Percentiles rank a stretch among this genome's conserved stretches.
Conservation (phyloP, 179 eudicot genomes). For the Amaranthus tricolor region DNA sequence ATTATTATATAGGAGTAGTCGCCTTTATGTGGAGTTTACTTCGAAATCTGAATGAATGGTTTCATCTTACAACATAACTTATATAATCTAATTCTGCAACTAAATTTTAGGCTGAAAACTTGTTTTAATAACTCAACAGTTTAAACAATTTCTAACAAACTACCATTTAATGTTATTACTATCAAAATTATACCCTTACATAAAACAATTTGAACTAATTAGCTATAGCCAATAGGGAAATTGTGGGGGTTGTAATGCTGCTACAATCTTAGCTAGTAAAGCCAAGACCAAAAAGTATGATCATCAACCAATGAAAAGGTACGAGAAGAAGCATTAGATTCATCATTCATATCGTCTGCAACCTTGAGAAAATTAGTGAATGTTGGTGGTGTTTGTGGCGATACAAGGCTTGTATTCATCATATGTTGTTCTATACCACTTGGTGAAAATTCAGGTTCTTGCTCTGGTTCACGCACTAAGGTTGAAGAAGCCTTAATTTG, state of each 20-base stretch:
- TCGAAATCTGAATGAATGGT: too few relatives aligned
- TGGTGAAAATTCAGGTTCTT: conserved; percentile 41
- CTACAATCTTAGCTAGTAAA: conserved; percentile 23
- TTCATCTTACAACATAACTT: too few relatives aligned
- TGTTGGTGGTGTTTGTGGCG: conserved; percentile 21
- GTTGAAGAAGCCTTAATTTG: conserved; percentile 36
- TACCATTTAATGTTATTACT: too few relatives aligned
- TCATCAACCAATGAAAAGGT: conserved; percentile 42
- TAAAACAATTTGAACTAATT: too few relatives aligned
- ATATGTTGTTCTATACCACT: conserved; percentile 24
- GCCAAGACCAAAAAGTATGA: conserved; percentile 62
- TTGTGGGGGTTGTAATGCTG: too few relatives aligned
- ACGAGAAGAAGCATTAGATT: conserved; percentile 30
- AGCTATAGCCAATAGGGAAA: too few relatives aligned
- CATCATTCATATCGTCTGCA: conserved; percentile 35
- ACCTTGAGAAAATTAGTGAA: conserved; percentile 40
- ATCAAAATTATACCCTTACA: too few relatives aligned
- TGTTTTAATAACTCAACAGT: too few relatives aligned
- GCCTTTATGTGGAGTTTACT: conserved; percentile 89
- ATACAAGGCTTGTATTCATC: conserved; percentile 29
- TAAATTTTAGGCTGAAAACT: too few relatives aligned
- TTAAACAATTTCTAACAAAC: too few relatives aligned
- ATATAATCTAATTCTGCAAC: background rate
- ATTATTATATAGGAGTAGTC: too few relatives aligned
- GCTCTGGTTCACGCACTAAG: conserved; percentile 32